Evolutionary conservation across 805 yeast species (phyloP).

Genomic region (Kazachstania taianensis): DNA sequence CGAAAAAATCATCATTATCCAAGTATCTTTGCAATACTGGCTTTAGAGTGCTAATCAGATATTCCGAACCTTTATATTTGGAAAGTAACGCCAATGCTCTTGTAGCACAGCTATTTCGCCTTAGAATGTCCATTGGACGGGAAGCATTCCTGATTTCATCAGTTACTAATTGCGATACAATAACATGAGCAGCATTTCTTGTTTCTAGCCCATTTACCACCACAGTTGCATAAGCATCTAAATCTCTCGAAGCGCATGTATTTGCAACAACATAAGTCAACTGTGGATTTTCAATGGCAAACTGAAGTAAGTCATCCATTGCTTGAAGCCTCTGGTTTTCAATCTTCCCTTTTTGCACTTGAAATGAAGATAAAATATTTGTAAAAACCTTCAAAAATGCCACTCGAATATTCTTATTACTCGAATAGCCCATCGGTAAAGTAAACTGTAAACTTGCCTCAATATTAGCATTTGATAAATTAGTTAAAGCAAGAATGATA

Average conservation of each 20-base stretch:
- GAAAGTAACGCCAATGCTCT: conserved; percentile 65
- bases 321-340: conserved; percentile 19
- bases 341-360: conserved; percentile 19
- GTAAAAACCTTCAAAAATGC: conserved; percentile 73
- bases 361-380: conserved; percentile 40
- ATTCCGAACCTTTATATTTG: conserved; percentile 51
- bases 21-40: conserved; percentile 49
- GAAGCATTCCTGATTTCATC: conserved; percentile 54
- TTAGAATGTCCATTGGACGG: conserved; percentile 60
- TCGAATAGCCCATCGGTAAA: conserved; percentile 68
- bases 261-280: conserved; percentile 45
- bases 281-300: conserved; percentile 31
- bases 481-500: conserved; percentile 55
- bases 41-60: conserved; percentile 41
- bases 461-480: conserved; percentile 59
- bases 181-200: conserved; percentile 33
- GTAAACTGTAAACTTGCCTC: conserved; percentile 71
- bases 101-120: conserved; percentile 78
- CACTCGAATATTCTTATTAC: conserved; percentile 51
- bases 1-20: conserved; percentile 44
- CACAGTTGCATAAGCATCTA: conserved; percentile 60
- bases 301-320: conserved; percentile 24
- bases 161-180: conserved; percentile 45
- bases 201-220: conserved; percentile 45
- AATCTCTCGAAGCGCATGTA: conserved; percentile 57